A percentile compares a stretch with the other conserved stretches of the same genome.
These are phyloP conservation scores for Bipolaris bicolor DNA, from an alignment of 2,329 filamentous ascomycete genomes.

Conservation along the genomic window DNA sequence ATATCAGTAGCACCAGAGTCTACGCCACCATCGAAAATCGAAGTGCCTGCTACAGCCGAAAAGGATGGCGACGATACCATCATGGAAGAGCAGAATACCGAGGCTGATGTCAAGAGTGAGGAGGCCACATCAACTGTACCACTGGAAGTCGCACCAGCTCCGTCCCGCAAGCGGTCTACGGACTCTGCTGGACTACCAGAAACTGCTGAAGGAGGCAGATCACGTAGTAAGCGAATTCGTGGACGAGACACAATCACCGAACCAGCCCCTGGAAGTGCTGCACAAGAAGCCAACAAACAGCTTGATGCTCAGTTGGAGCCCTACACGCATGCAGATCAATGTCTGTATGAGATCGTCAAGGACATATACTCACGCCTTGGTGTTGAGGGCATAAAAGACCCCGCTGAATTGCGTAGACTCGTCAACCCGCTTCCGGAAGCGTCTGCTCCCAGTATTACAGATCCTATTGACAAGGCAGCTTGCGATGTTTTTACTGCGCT, in stretches of 20 bases:
- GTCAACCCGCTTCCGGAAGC: conserved; percentile 26
- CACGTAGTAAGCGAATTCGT: conserved; percentile 66
- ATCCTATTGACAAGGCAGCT: conserved; percentile 43
- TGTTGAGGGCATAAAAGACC: conserved; percentile 54
- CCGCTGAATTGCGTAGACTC: conserved; percentile 46
- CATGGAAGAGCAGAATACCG: conserved; percentile 30
- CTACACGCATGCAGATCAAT: conserved; percentile 62
- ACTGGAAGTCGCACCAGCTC: conserved; percentile 46
- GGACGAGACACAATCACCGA: conserved; percentile 64
- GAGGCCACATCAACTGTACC: conserved; percentile 20
- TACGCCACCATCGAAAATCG: conserved; percentile 6
- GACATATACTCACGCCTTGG: conserved; percentile 60
- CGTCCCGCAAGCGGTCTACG: conserved; percentile 65
- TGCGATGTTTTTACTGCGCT: conserved; percentile 52
- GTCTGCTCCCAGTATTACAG: conserved; percentile 6
- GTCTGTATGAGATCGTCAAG: conserved; percentile 61
- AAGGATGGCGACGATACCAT: conserved; percentile 24
- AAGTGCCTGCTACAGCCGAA: conserved; percentile 3
- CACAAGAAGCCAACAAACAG: conserved; percentile 60
- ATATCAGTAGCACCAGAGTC: conserved; percentile 13
- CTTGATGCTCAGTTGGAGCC: conserved; percentile 62
- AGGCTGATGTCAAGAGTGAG: conserved; percentile 21
- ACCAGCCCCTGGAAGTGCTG: conserved; percentile 52
- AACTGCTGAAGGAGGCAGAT: conserved; percentile 60
- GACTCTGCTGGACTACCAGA: conserved; percentile 66